A percentile compares a stretch with the other conserved stretches of the same genome.
Conservation (phyloP, 2,329 filamentous ascomycete genomes). For the Malbranchea cinnamomea region DNA sequence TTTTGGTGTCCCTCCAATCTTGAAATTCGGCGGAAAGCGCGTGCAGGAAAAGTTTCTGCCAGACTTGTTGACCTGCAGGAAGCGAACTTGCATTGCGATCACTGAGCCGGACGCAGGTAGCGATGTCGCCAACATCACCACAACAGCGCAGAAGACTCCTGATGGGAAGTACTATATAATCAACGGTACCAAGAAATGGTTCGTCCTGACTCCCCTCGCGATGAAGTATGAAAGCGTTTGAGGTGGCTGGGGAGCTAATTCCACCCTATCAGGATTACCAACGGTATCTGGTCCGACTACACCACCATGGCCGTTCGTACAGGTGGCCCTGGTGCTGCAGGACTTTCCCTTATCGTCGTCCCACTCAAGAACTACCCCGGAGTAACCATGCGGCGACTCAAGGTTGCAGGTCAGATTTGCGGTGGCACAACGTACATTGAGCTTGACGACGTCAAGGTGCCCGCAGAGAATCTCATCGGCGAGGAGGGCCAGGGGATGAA, state of each 20-base stretch:
- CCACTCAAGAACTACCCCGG: constrained; percentile 53
- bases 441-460: constrained; percentile 59
- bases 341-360: constrained; percentile 53
- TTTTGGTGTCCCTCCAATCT: constrained; percentile 55
- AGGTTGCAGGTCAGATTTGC: constrained; percentile 48
- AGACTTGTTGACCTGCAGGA: constrained; percentile 50
- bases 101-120: constrained; percentile 62
- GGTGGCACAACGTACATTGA: constrained; percentile 63
- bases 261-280: constrained; percentile 41
- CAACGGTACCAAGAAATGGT: constrained; percentile 67
- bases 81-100: constrained; percentile 60
- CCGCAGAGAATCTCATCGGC: constrained; percentile 54
- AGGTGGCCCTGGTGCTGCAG: constrained; percentile 46
- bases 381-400: constrained; percentile 52
- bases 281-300: constrained; percentile 55
- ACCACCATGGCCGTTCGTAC: constrained; percentile 60
- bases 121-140: constrained; percentile 59
- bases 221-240: neutral
- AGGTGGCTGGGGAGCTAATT: neutral
- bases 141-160: constrained; percentile 45
- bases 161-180: constrained; percentile 56
- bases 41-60: constrained; percentile 54
- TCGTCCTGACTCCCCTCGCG: neutral
- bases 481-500: constrained; percentile 56
- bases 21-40: constrained; percentile 49